Percentiles rank a stretch among this genome's conserved stretches.
These are phyloP conservation scores for Leishmania gerbilli DNA, from an alignment of 208 protist species.

Conservation along the genomic window DNA sequence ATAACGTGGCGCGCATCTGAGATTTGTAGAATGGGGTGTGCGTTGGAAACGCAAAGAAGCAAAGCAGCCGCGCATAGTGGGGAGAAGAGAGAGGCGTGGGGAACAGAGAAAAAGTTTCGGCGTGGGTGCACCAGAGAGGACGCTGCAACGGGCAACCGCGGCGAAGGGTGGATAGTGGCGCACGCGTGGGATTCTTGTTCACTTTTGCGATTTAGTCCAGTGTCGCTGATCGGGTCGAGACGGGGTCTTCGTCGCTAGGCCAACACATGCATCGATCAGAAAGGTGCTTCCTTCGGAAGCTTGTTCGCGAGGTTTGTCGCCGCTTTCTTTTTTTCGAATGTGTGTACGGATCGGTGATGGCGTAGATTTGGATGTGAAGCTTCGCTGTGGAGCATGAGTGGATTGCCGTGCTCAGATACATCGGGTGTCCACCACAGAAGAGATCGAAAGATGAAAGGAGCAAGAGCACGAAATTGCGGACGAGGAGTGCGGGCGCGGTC, in stretches of 20 bases:
- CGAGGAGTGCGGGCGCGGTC: not conserved
- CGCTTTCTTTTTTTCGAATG: not conserved
- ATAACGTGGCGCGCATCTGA: not conserved
- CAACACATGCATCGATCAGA: not conserved
- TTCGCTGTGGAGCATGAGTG: not conserved
- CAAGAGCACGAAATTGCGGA: not conserved
- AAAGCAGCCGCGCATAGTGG: not conserved
- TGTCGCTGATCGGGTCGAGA: not conserved
- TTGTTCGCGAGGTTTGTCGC: not conserved
- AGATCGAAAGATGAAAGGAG: not conserved
- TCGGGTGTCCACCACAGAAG: not conserved
- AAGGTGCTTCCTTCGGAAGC: not conserved
- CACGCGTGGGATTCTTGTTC: not conserved
- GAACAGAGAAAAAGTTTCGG: not conserved
- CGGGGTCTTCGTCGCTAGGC: not conserved
- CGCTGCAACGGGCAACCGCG: not conserved
- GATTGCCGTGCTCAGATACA: not conserved
- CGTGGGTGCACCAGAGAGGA: not conserved
- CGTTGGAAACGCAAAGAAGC: not conserved
- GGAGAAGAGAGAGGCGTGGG: not conserved
- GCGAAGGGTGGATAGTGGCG: not conserved
- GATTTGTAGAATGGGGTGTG: not conserved
- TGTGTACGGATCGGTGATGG: not conserved
- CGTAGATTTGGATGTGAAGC: not conserved
- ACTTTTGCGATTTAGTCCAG: not conserved